Evolutionary conservation across 345 rosid genomes (phyloP).

Genomic region (Acer saccharum): DNA sequence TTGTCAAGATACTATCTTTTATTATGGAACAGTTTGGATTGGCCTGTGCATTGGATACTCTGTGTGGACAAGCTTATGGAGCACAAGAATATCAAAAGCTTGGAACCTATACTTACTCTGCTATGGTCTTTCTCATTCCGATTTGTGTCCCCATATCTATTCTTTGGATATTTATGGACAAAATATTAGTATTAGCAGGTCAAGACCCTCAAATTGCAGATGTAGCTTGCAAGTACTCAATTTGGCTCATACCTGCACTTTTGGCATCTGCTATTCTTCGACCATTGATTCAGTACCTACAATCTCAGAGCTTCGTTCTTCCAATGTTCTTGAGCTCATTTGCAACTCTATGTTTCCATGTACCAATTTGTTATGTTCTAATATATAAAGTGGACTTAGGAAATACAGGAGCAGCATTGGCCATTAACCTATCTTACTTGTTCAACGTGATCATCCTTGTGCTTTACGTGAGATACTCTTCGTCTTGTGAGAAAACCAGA

Average conservation of each 20-base stretch:
- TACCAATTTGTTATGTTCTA: constrained; percentile 48
- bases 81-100: constrained; percentile 52
- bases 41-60: constrained; percentile 62
- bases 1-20: not conserved
- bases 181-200: constrained; percentile 32
- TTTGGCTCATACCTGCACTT: constrained; percentile 49
- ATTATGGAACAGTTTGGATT: constrained; percentile 41
- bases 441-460: constrained; percentile 42
- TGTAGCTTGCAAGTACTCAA: constrained; percentile 43
- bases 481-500: constrained; percentile 9
- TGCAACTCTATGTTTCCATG: constrained; percentile 43
- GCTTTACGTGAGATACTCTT: constrained; percentile 34
- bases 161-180: constrained; percentile 52
- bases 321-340: constrained; percentile 39
- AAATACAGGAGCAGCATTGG: constrained; percentile 43
- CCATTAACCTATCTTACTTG: constrained; percentile 39
- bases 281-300: constrained; percentile 44
- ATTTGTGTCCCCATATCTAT: constrained; percentile 40
- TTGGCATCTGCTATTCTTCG: constrained; percentile 47
- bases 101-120: constrained; percentile 41
- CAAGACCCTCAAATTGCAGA: constrained; percentile 46
- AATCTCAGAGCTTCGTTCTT: constrained; percentile 41
- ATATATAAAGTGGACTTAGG: constrained; percentile 38
- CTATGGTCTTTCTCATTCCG: constrained; percentile 33
- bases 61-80: constrained; percentile 72